Evolutionary conservation across 768 basidiomycete genomes (phyloP).

Genomic region (Phanerochaete carnosa): DNA sequence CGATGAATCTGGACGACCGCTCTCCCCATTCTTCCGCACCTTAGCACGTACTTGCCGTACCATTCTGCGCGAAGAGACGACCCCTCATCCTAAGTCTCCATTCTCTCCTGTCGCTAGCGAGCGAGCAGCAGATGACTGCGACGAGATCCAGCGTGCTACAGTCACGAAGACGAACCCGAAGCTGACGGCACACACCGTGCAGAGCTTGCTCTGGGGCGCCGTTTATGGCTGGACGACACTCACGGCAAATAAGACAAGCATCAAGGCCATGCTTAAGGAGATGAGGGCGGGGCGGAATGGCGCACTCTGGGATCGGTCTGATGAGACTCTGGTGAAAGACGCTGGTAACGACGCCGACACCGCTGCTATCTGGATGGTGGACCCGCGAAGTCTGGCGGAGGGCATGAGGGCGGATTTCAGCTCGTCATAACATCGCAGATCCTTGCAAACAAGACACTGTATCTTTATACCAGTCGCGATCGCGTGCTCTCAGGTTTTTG

Average conservation of each 20-base stretch:
- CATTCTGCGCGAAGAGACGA: constrained; percentile 48
- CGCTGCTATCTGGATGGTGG: constrained; percentile 69
- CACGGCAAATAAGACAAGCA: constrained; percentile 79
- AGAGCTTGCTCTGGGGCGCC: constrained; percentile 69
- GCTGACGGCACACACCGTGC: constrained; percentile 74
- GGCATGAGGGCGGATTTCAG: constrained; percentile 37
- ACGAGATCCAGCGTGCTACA: constrained; percentile 48
- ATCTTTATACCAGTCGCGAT: too few relatives aligned
- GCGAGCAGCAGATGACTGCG: background rate
- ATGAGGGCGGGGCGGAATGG: constrained; percentile 41
- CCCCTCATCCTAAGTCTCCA: constrained; percentile 11
- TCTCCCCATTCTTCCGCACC: constrained; percentile 41
- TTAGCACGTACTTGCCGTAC: constrained; percentile 51
- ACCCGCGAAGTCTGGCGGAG: constrained; percentile 79
- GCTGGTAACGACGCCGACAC: constrained; percentile 14
- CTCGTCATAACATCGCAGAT: background rate
- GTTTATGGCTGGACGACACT: constrained; percentile 78
- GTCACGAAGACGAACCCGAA: constrained; percentile 54
- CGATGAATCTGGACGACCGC: background rate
- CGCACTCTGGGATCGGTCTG: constrained; percentile 6
- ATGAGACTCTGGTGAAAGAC: constrained; percentile 22
- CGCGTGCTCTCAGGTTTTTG: too few relatives aligned
- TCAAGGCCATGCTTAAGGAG: constrained; percentile 70
- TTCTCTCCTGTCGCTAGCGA: background rate
- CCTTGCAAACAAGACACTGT: too few relatives aligned